Conservation (phyloP, 2,329 filamentous ascomycete species). For the Phyllosticta citriasiana region DNA sequence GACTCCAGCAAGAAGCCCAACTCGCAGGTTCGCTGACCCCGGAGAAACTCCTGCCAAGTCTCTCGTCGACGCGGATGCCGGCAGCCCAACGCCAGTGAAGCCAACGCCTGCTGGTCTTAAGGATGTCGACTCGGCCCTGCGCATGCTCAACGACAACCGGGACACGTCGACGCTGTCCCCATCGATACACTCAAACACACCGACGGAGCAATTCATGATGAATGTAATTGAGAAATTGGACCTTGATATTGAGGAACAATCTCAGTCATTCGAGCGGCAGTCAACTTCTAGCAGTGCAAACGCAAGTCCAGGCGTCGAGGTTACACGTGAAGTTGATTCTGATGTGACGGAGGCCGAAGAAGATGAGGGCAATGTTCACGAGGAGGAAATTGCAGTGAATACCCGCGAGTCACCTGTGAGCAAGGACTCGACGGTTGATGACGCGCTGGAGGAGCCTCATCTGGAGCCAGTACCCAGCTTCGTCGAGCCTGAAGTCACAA, state of each 20-base stretch:
- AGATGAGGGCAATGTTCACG: neutral
- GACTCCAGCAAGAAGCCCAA: conserved; percentile 5
- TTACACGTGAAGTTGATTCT: neutral
- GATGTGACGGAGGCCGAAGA: neutral
- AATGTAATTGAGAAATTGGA: conserved; percentile 8
- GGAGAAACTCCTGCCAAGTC: conserved; percentile 1
- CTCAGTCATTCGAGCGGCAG: neutral
- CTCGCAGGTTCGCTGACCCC: conserved; percentile 3
- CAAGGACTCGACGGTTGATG: neutral
- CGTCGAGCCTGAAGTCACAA: neutral
- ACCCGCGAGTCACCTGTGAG: neutral
- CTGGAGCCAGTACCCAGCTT: neutral
- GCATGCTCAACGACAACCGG: neutral
- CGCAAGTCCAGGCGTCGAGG: neutral
- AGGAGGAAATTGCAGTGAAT: neutral
- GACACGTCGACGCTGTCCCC: neutral
- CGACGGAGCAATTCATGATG: conserved; percentile 6
- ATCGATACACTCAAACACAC: neutral
- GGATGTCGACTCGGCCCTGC: conserved; percentile 6
- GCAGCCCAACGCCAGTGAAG: conserved; percentile 6
- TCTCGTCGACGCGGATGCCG: neutral
- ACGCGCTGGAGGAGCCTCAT: neutral
- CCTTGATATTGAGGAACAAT: neutral
- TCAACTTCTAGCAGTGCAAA: neutral
- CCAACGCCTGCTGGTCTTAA: conserved; percentile 5